These are phyloP conservation scores for Diospyros lotus DNA, from an alignment of 148 eudicot genomes.

Conservation along the genomic window DNA sequence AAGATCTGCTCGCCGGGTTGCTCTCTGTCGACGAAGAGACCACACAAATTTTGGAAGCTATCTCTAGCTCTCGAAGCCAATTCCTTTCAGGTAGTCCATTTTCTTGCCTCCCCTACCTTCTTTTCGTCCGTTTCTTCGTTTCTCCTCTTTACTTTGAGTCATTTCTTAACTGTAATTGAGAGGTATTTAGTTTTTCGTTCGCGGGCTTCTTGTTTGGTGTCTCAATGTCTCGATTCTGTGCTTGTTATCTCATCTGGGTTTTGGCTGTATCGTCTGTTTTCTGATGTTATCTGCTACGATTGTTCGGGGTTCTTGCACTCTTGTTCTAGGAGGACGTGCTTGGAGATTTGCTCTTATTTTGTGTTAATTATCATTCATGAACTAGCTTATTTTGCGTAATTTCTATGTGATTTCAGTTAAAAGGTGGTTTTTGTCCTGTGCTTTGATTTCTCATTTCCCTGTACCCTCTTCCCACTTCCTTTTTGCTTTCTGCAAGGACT, in stretches of 20 bases:
- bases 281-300: not conserved
- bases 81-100: not conserved
- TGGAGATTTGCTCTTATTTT: not conserved
- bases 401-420: not conserved
- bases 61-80: not conserved
- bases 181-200: not conserved
- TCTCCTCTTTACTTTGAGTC: not conserved
- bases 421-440: not conserved
- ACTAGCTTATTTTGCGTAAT: not conserved
- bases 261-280: not conserved
- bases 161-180: not conserved
- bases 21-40: too few relatives aligned
- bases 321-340: not conserved
- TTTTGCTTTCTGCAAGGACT: not conserved
- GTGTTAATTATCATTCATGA: not conserved
- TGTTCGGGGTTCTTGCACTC: not conserved
- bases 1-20: too few relatives aligned
- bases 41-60: too few relatives aligned
- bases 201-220: not conserved
- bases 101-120: not conserved
- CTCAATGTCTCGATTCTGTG: not conserved
- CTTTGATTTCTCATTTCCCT: too few relatives aligned
- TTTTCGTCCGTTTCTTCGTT: not conserved
- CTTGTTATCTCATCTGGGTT: slow-evolving; percentile 1
- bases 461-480: too few relatives aligned